Base-by-base conservation (phyloP, 169 alveolate species). In the Fabrea salina region DNA sequence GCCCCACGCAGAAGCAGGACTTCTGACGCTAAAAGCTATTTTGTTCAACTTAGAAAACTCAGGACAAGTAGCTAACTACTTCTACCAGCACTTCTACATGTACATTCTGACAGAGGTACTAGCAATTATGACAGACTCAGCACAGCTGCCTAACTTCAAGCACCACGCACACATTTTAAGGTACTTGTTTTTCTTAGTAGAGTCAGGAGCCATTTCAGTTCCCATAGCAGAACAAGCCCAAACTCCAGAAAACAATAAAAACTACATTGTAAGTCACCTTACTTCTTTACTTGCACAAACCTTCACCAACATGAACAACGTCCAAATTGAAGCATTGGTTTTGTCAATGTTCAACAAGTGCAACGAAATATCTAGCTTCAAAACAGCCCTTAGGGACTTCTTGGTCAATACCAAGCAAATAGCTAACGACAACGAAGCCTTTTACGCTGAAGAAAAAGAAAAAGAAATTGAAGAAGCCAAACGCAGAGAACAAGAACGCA, bases 1-100 rank as follows among this genome's bases (percentile, higher is more conserved):
- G 1, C 85, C 85, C 25, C 83, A 89, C 43, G 79, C 85, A 40
- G 95, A 91, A 25, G 80, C 92, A n/a, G 96, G 97, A 6, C 76
- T 93, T 35, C 92, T 44, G 27, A 49, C 79, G 3, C 43, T 70
- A 27, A 41, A 41, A 64, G 82, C 64, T 76, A 92, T 13, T 68
- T 87, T 91, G 49, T 44, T 83, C n/a, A 68, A 70, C 16, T 40
- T 80, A 39, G 89, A 85, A 4, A 68, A 72, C 30, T 44, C 41
- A 35, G 84, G 84, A 43, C 61, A 47, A 13, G 72, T 87, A 1
- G 84, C 89, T 0, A 82, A 82, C 40, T 76, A 82, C 7, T 91
- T 91, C 75, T 91, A 80, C 66, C 22, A 77, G 35, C 61, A 54
- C 47, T 91, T 80, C 77, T 91, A 82, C 53, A 40, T 81, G 27